Conservation (phyloP, 2,329 filamentous ascomycete genomes). For the Tolypocladium ovalisporum region DNA sequence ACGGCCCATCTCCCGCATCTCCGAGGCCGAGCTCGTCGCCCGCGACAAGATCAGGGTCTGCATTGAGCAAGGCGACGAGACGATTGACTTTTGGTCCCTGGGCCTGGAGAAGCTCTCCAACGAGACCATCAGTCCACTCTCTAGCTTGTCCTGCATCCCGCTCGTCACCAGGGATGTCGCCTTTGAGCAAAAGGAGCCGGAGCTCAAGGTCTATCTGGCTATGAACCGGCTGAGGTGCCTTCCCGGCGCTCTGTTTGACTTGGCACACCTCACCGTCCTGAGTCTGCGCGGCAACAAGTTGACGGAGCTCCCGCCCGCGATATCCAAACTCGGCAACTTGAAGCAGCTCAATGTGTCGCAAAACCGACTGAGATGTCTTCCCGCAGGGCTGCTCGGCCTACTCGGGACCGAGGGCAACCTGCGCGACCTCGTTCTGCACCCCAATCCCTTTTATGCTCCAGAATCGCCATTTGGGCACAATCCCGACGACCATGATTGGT, state of each 20-base stretch:
- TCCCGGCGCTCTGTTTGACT: constrained; percentile 49
- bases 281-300: constrained; percentile 56
- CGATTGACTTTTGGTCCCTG: constrained; percentile 50
- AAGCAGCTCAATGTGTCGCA: constrained; percentile 54
- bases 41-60: constrained; percentile 37
- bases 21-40: constrained; percentile 31
- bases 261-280: constrained; percentile 52
- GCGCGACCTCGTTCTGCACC: constrained; percentile 42
- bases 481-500: background rate
- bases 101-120: constrained; percentile 43
- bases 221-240: constrained; percentile 45
- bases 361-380: constrained; percentile 50
- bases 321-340: constrained; percentile 47
- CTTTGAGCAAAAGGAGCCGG: constrained; percentile 47
- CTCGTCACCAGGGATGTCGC: constrained; percentile 43
- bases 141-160: constrained; percentile 42
- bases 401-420: constrained; percentile 34
- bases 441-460: constrained; percentile 50
- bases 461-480: constrained; percentile 5
- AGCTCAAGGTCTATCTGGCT: constrained; percentile 50
- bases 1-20: constrained; percentile 16
- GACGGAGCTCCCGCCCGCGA: constrained; percentile 46
- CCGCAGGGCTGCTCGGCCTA: constrained; percentile 50
- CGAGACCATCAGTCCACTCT: constrained; percentile 44
- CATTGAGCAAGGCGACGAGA: constrained; percentile 47